A percentile compares a stretch with the other conserved stretches of the same genome.
Evolutionary conservation across 2,329 filamentous ascomycete genomes (phyloP).

Genomic region (Alternaria sp.): DNA sequence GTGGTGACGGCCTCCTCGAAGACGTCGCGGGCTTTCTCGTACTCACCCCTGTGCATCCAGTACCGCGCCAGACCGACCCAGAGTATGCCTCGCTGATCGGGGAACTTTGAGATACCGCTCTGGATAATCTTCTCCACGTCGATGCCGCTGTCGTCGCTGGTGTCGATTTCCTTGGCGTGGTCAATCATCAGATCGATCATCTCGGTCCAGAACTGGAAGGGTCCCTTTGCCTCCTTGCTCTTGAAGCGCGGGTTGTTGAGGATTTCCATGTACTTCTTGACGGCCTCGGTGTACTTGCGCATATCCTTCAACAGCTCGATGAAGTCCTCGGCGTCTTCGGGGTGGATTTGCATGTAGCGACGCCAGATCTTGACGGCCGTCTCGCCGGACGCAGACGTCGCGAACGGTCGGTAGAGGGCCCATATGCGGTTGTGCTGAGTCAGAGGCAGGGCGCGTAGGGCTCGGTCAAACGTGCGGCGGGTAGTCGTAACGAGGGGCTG

Average conservation of each 20-base stretch:
- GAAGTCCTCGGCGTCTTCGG: slow-evolving; percentile 93
- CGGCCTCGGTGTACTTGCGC: slow-evolving; percentile 86
- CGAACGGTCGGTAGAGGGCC: slow-evolving; percentile 89
- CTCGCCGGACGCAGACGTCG: slow-evolving; percentile 85
- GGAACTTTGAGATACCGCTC: slow-evolving; percentile 87
- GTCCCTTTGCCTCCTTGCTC: slow-evolving; percentile 92
- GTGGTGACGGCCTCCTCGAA: slow-evolving; percentile 97
- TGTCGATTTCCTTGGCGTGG: slow-evolving; percentile 84
- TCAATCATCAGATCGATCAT: slow-evolving; percentile 95
- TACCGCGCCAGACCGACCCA: slow-evolving; percentile 96
- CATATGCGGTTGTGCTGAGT: slow-evolving; percentile 97
- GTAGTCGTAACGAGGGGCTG: slow-evolving; percentile 92
- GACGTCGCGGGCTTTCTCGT: slow-evolving; percentile 88
- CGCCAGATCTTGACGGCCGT: slow-evolving; percentile 94
- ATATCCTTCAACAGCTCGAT: slow-evolving; percentile 86
- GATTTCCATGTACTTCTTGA: slow-evolving; percentile 88
- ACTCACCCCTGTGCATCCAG: slow-evolving; percentile 91
- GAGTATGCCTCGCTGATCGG: slow-evolving; percentile 91
- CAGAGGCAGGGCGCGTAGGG: slow-evolving; percentile 86
- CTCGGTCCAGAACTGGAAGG: slow-evolving; percentile 96
- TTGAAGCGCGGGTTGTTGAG: slow-evolving; percentile 89
- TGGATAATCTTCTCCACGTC: slow-evolving; percentile 91
- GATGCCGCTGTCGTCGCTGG: slow-evolving; percentile 79
- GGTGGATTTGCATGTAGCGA: slow-evolving; percentile 95
- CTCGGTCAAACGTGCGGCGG: slow-evolving; percentile 87